These are phyloP conservation scores for Paspalum vaginatum DNA, from an alignment of 176 grass and related monocot genomes.

Conservation along the genomic window DNA sequence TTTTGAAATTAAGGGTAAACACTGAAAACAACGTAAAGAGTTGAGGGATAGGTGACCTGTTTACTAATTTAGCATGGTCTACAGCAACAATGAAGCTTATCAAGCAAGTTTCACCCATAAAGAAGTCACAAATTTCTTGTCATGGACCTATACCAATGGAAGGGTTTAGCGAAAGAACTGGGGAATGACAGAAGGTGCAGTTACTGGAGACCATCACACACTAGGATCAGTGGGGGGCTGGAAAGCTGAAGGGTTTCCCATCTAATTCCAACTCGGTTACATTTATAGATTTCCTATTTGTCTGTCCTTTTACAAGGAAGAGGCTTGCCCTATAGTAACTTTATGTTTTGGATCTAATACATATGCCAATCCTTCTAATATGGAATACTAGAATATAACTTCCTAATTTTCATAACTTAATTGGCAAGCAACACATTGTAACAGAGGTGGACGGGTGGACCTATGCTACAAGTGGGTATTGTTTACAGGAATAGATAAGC, in stretches of 20 bases:
- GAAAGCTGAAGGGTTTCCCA: background rate
- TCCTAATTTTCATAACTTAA: conserved; percentile 1
- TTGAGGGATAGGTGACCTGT: background rate
- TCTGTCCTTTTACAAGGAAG: background rate
- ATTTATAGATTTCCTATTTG: background rate
- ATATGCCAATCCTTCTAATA: background rate
- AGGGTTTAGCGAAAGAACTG: background rate
- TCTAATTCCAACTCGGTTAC: background rate
- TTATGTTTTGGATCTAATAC: background rate
- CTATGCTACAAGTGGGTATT: background rate
- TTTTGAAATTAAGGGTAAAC: background rate
- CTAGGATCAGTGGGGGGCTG: background rate
- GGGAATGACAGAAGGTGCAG: background rate
- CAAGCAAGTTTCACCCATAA: background rate
- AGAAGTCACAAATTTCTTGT: background rate
- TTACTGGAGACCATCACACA: background rate
- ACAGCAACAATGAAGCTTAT: conserved; percentile 15
- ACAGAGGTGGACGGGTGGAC: background rate
- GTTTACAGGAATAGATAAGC: background rate
- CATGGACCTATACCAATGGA: background rate
- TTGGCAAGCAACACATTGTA: background rate
- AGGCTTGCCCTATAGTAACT: background rate
- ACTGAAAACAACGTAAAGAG: background rate
- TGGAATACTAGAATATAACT: background rate
- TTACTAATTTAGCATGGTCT: background rate